Conservation (phyloP, 208 protist genomes). For the Leishmania mexicana region DNA sequence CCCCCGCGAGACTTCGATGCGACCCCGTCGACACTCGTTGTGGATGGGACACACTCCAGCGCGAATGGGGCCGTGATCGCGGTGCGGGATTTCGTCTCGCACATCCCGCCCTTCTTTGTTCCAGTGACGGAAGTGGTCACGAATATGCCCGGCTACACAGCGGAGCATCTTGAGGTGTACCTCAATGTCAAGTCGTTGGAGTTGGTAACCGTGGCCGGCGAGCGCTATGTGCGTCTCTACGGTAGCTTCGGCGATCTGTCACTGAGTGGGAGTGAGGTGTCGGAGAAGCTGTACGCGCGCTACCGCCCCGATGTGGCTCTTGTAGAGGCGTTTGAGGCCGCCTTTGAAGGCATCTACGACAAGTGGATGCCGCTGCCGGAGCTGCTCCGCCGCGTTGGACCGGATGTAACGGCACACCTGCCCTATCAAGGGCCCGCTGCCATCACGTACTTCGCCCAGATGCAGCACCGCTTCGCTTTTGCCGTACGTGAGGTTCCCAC, state of each 20-base stretch:
- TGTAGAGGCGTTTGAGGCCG: slow-evolving; percentile 38
- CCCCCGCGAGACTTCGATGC: slow-evolving; percentile 82
- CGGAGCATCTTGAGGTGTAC: slow-evolving; percentile 79
- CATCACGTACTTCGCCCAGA: slow-evolving; percentile 91
- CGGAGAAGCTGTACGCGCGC: slow-evolving; percentile 48
- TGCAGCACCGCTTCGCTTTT: slow-evolving; percentile 91
- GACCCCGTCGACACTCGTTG: slow-evolving; percentile 44
- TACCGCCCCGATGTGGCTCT: slow-evolving; percentile 56
- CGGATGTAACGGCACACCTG: slow-evolving; percentile 50
- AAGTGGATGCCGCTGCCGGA: slow-evolving; percentile 82
- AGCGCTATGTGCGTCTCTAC: slow-evolving; percentile 73
- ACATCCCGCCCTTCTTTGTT: slow-evolving; percentile 90
- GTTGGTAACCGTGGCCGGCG: slow-evolving; percentile 58
- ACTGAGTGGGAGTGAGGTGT: slow-evolving; percentile 60
- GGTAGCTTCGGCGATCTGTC: slow-evolving; percentile 72
- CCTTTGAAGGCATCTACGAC: slow-evolving; percentile 62
- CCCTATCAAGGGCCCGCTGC: slow-evolving; percentile 61
- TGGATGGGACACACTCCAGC: slow-evolving; percentile 32
- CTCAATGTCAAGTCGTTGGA: slow-evolving; percentile 66
- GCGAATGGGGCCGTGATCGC: slow-evolving; percentile 70
- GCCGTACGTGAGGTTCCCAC: slow-evolving; percentile 34
- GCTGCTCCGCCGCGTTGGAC: slow-evolving; percentile 64
- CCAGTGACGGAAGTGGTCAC: slow-evolving; percentile 65
- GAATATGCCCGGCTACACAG: slow-evolving; percentile 88
- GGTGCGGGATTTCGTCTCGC: slow-evolving; percentile 70